phyloP scores from a whole-genome alignment of 148 eudicot species.

The Arctostaphylos glauca region DNA sequence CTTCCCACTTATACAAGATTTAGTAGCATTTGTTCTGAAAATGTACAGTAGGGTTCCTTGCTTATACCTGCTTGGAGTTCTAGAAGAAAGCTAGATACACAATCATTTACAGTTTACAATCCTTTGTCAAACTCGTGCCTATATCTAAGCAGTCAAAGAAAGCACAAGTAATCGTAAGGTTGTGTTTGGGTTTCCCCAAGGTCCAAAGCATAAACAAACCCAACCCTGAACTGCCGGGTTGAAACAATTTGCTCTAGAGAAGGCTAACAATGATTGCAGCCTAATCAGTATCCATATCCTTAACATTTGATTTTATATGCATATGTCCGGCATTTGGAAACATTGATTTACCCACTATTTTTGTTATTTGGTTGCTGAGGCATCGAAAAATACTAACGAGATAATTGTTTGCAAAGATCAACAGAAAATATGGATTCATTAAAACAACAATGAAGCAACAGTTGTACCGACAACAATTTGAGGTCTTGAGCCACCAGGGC shows the following conservation, averaged over 20 bases:
- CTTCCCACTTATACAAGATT: not conserved
- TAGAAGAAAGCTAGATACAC: not conserved
- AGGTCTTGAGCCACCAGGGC: constrained; percentile 12
- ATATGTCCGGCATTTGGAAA: not conserved
- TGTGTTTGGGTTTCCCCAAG: not conserved
- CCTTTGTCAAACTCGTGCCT: not conserved
- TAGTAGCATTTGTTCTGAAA: not conserved
- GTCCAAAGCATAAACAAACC: not conserved
- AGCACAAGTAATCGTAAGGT: not conserved
- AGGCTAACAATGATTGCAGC: constrained; percentile 8
- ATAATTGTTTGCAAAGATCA: not conserved
- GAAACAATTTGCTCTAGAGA: not conserved
- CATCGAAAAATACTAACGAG: not conserved
- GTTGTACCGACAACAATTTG: not conserved
- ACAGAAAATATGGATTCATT: not conserved
- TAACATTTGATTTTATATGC: not conserved
- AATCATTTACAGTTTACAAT: not conserved
- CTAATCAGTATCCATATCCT: not conserved
- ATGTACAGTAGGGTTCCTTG: not conserved
- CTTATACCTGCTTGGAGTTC: not conserved
- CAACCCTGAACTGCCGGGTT: not conserved
- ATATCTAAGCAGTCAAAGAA: not conserved
- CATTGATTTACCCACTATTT: not conserved
- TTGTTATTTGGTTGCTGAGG: not conserved
- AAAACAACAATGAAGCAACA: not conserved